These are phyloP conservation scores for Mycena rosella DNA, from an alignment of 768 basidiomycete species.

Conservation along the genomic window DNA sequence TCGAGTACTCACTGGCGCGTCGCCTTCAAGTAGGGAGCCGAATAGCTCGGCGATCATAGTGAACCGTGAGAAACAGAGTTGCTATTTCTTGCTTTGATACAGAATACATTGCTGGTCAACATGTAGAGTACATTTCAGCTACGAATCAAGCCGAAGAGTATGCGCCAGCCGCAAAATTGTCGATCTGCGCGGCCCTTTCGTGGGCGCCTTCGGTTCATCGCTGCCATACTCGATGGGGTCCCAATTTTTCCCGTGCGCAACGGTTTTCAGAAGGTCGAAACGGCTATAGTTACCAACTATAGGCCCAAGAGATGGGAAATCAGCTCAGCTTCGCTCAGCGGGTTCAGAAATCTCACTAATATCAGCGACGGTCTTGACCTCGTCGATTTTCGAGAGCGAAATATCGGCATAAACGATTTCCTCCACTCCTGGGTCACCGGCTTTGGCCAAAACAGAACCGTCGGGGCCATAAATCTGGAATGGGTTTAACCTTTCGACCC, in stretches of 20 bases:
- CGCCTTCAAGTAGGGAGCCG: no score
- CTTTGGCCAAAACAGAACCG: conserved; percentile 41
- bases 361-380: conserved; percentile 45
- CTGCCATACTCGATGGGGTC: conserved; percentile 35
- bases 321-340: no score
- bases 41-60: no score
- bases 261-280: conserved; percentile 44
- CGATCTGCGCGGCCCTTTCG: conserved; percentile 25
- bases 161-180: conserved; percentile 34
- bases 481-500: not conserved
- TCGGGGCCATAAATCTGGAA: conserved; percentile 48
- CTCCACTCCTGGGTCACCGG: conserved; percentile 43
- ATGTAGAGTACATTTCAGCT: not conserved
- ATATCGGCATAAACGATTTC: conserved; percentile 46
- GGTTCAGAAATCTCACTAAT: no score
- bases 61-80: no score
- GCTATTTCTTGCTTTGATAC: conserved; percentile 6
- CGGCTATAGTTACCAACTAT: conserved; percentile 47
- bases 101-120: not conserved
- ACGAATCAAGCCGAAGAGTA: conserved; percentile 5
- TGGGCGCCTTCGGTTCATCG: conserved; percentile 21
- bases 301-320: no score
- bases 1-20: no score
- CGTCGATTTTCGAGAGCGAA: conserved; percentile 45
- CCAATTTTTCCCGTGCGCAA: conserved; percentile 46